Conservation (phyloP, 1,284 basidiomycete genomes). For the Austroboletus niveus region DNA sequence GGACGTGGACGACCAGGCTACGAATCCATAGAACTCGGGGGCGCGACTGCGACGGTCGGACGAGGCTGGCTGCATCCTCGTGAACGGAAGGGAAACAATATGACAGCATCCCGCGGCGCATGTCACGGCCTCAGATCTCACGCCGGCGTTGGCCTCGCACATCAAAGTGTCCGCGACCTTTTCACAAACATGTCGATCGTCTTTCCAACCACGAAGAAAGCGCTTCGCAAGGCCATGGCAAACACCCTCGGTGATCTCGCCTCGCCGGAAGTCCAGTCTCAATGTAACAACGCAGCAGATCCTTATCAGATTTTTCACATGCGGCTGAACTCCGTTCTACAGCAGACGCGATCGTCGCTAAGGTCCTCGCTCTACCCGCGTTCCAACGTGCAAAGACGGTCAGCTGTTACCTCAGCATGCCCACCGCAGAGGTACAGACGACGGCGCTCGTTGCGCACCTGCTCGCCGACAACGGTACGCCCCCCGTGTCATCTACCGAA, state of each 20-base stretch:
- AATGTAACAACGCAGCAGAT: slow-evolving; percentile 44
- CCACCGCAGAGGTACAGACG: slow-evolving; percentile 65
- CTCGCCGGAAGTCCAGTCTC: slow-evolving; percentile 47
- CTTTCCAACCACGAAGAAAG: slow-evolving; percentile 44
- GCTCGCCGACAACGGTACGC: slow-evolving; percentile 25
- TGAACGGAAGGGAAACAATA: no score
- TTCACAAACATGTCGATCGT: slow-evolving; percentile 32
- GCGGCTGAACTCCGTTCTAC: background rate
- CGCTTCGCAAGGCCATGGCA: slow-evolving; percentile 49
- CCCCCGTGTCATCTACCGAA: background rate
- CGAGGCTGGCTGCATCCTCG: slow-evolving; percentile 45
- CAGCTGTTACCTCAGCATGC: slow-evolving; percentile 80
- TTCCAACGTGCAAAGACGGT: slow-evolving; percentile 51
- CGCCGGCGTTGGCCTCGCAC: no score
- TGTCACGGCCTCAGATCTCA: background rate
- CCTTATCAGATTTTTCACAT: background rate
- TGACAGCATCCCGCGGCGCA: background rate
- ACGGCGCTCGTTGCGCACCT: slow-evolving; percentile 35
- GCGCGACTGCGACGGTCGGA: slow-evolving; percentile 56
- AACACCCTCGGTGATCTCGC: slow-evolving; percentile 44
- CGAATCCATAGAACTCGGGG: slow-evolving; percentile 86
- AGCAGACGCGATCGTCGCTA: slow-evolving; percentile 55
- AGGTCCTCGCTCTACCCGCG: slow-evolving; percentile 47
- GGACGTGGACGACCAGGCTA: slow-evolving; percentile 77
- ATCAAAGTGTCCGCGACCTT: no score